Conservation (phyloP, 208 protist species). For the Crithidia expoeki region DNA sequence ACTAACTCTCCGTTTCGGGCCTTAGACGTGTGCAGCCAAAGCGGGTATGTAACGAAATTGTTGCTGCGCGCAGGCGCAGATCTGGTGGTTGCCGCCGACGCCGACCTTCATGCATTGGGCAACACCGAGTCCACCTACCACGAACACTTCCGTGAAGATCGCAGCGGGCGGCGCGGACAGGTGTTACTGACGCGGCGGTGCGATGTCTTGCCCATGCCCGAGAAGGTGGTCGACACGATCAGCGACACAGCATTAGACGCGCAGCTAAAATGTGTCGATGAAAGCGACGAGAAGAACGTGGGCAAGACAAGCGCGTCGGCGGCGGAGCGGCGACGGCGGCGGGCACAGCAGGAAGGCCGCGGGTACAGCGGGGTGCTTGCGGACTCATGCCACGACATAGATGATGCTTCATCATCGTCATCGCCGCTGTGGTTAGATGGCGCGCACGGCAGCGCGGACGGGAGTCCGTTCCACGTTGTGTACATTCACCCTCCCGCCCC, state of each 20-base stretch:
- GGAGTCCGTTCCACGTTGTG: conserved; percentile 25
- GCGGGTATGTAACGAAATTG: conserved; percentile 66
- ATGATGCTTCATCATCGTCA: background rate
- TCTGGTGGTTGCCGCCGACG: conserved; percentile 56
- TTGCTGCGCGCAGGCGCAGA: conserved; percentile 68
- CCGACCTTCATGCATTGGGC: conserved; percentile 36
- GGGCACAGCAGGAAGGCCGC: conserved; percentile 30
- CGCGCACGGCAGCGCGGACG: background rate
- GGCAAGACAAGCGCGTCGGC: conserved; percentile 19
- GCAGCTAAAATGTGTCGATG: background rate
- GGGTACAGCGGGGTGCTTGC: conserved; percentile 24
- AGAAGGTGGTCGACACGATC: background rate
- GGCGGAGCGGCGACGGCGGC: conserved; percentile 31
- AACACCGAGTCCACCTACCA: conserved; percentile 70
- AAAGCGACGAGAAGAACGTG: background rate
- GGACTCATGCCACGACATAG: background rate
- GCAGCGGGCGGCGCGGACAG: conserved; percentile 16
- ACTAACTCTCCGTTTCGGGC: conserved; percentile 45
- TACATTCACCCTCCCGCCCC: conserved; percentile 29
- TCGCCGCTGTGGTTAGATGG: too few relatives aligned
- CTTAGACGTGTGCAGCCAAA: conserved; percentile 78
- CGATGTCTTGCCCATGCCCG: conserved; percentile 26
- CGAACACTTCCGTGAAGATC: conserved; percentile 58
- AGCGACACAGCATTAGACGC: background rate
- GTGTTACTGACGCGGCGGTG: conserved; percentile 27